Evolutionary conservation across 495 filamentous ascomycete genomes (phyloP).

Genomic region (Talaromyces thailandensis): DNA sequence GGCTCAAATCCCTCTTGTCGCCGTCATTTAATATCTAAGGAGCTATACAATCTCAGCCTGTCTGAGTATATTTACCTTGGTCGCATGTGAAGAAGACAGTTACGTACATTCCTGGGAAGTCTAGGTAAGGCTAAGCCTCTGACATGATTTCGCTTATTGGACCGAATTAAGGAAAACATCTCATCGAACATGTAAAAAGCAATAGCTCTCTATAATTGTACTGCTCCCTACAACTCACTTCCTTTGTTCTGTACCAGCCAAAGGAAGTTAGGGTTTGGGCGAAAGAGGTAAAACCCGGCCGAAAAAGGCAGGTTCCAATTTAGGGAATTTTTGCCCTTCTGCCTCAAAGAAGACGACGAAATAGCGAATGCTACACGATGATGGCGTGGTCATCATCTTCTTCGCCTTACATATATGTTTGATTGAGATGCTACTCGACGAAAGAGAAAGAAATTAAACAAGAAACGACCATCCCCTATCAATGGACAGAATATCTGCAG

Average conservation of each 20-base stretch:
- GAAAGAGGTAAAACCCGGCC: neutral
- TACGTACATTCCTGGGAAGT: neutral
- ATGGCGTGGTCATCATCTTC: neutral
- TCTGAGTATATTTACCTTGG: neutral
- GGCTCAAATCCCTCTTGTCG: neutral
- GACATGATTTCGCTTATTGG: neutral
- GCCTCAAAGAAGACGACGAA: neutral
- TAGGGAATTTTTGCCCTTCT: neutral
- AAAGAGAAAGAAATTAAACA: neutral
- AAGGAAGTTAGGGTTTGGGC: conserved; percentile 2
- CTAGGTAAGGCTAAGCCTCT: neutral
- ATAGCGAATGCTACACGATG: neutral
- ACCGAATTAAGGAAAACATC: too few relatives aligned
- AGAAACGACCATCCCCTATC: neutral
- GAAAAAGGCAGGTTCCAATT: neutral
- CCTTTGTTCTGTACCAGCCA: neutral
- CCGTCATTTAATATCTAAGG: neutral
- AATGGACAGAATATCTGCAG: conserved; percentile 13
- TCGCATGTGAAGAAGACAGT: neutral
- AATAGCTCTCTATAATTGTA: neutral
- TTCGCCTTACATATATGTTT: neutral
- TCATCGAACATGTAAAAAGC: too few relatives aligned
- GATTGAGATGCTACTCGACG: neutral
- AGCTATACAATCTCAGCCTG: too few relatives aligned
- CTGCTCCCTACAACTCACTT: neutral